A percentile compares a stretch with the other conserved stretches of the same genome.
Evolutionary conservation across 257 asterid genomes (phyloP).

Genomic region (Datura wrightii): DNA sequence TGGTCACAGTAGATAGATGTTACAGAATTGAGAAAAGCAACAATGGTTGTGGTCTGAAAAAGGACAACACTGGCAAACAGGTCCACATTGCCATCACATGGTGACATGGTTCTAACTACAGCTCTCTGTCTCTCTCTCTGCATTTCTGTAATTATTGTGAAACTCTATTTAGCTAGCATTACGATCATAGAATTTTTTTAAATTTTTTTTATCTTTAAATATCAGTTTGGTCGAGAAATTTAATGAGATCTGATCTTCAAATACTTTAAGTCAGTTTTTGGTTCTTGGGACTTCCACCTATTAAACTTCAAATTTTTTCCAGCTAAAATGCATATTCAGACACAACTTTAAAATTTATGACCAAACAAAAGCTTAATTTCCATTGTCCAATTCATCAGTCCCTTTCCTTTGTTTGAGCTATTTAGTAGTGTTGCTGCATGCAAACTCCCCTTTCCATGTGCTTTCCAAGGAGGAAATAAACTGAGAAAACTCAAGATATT

Average conservation of each 20-base stretch:
- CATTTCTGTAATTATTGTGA: neutral
- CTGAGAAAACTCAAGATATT: neutral
- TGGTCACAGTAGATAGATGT: conserved; percentile 13
- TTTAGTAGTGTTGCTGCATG: neutral
- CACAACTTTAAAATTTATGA: no score
- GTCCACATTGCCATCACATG: conserved; percentile 27
- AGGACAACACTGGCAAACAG: conserved; percentile 13
- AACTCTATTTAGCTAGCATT: neutral
- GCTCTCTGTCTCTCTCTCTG: neutral
- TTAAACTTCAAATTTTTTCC: no score
- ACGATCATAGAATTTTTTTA: no score
- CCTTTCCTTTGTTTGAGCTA: neutral
- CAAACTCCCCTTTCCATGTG: neutral
- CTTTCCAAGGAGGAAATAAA: neutral
- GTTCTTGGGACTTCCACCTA: no score
- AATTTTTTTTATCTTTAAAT: no score
- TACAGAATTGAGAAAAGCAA: conserved; percentile 24
- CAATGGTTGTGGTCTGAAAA: conserved; percentile 30
- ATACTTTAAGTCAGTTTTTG: no score
- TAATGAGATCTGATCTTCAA: no score
- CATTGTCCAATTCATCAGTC: neutral
- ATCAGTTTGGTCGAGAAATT: no score
- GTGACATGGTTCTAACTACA: conserved; percentile 26
- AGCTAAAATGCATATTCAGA: no score
- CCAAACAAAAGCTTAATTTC: neutral